These are phyloP conservation scores for Coemansia sp. DNA, from an alignment of 192 early-diverging fungal species.

Conservation along the genomic window DNA sequence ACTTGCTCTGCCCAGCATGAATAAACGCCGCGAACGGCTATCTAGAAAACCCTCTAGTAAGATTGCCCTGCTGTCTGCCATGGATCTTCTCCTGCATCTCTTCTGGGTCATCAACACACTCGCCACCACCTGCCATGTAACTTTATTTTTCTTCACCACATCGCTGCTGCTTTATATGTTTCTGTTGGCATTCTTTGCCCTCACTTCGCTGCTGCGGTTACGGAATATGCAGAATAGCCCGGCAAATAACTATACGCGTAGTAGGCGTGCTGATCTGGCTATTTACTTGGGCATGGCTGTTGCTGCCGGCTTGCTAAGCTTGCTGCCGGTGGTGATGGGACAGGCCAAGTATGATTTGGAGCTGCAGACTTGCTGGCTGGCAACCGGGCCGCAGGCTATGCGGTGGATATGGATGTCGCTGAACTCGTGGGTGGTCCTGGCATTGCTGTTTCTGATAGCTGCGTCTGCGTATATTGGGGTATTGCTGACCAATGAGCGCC, in stretches of 20 bases:
- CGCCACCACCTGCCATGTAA: slow-evolving; percentile 15
- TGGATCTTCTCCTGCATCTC: slow-evolving; percentile 34
- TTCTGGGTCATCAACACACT: slow-evolving; percentile 43
- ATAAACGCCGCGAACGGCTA: slow-evolving; percentile 9
- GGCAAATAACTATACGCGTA: not conserved
- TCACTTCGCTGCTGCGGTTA: slow-evolving; percentile 33
- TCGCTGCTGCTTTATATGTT: slow-evolving; percentile 43
- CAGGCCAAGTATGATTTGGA: slow-evolving; percentile 19
- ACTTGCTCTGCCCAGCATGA: not conserved
- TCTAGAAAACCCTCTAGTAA: slow-evolving; percentile 41
- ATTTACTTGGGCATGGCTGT: not conserved
- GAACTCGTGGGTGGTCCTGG: slow-evolving; percentile 35
- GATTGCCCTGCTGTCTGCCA: slow-evolving; percentile 35
- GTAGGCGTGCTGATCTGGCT: not conserved
- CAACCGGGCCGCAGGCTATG: slow-evolving; percentile 8
- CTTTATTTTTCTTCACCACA: slow-evolving; percentile 44
- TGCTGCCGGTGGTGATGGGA: slow-evolving; percentile 35
- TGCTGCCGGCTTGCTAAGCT: slow-evolving; percentile 18
- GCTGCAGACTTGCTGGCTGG: slow-evolving; percentile 35
- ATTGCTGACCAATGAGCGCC: slow-evolving; percentile 41
- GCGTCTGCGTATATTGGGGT: slow-evolving; percentile 32
- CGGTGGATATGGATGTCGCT: slow-evolving; percentile 50
- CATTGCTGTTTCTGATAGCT: slow-evolving; percentile 31
- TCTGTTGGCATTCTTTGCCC: slow-evolving; percentile 31
- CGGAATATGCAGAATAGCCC: slow-evolving; percentile 26